phyloP scores from a whole-genome alignment of 140 eudicot genomes.

The Erigeron philadelphicus region DNA sequence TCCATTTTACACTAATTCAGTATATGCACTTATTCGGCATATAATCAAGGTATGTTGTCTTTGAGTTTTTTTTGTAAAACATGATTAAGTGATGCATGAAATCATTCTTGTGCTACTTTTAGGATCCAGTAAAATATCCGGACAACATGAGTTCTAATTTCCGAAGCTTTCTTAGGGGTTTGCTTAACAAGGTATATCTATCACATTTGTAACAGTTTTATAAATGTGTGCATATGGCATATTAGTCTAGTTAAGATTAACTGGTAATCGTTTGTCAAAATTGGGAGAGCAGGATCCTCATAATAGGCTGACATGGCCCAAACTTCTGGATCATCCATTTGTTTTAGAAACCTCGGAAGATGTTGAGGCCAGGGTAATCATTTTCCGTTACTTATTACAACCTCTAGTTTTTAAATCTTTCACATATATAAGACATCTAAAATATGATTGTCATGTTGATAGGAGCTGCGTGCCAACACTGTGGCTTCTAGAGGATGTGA shows the following conservation, averaged over 20 bases:
- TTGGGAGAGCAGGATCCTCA: constrained; percentile 69
- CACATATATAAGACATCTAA: constrained; percentile 14
- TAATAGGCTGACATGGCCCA: constrained; percentile 89
- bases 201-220: constrained; percentile 8
- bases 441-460: constrained; percentile 19
- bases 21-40: constrained; percentile 85
- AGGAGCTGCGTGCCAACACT: constrained; percentile 56
- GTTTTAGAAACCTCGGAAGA: constrained; percentile 62
- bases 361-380: constrained; percentile 54
- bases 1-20: constrained; percentile 97
- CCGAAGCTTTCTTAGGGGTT: constrained; percentile 77
- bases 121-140: constrained; percentile 97
- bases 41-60: constrained; percentile 64
- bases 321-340: constrained; percentile 93
- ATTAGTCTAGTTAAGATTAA: constrained; percentile 1
- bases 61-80: background rate
- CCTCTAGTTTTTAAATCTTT: background rate
- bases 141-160: constrained; percentile 85
- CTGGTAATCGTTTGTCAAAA: constrained; percentile 2
- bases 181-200: constrained; percentile 77
- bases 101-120: constrained; percentile 24
- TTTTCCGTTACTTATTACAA: background rate
- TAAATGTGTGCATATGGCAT: constrained; percentile 10
- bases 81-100: background rate
- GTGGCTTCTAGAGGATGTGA: constrained; percentile 57